Base-by-base conservation (phyloP, 805 yeast genomes). In the Candida schatavii region DNA sequence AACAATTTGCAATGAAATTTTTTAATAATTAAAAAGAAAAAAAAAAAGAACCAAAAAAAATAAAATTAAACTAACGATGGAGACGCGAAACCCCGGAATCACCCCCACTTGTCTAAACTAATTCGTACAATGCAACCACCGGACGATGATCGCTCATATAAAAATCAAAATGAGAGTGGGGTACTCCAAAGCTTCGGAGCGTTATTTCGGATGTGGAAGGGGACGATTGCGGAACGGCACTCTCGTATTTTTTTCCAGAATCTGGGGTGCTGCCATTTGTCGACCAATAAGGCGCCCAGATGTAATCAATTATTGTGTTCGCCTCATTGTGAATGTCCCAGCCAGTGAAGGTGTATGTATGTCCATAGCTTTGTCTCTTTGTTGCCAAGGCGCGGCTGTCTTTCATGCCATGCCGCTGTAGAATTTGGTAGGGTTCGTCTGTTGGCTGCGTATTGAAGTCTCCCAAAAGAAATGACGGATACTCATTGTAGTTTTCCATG, bases 341-440 rank as follows among this genome's bases (percentile, higher is more conserved):
- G 3, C 81, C 81, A 0, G 81, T 75, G 46, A 66, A 76, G 0
- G 82, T 77, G 19, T 61, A 46, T 17, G 47, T 46, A 43, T 64
- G 66, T 0, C 81, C 82, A 47, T 77, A 78, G 22, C 47, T 46
- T 36, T 48, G 55, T 3, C 46, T 40, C 1, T 50, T 33, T 30
- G 57, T 57, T 11, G 55, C 57, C 38, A 62, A 50, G 9, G 56
- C 46, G 2, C 73, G 47, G 39, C 72, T 62, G 48, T 74, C 80
- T 37, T 61, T 57, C 43, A 64, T 59, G 3, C 70, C 72, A 10
- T 63, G 52, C 10, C 52, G 43, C 3, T 62, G 49, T 28, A 77
- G 59, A 2, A 74, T 63, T 28, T 49, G 50, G 45, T 68, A 69
- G 1, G 75, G 75, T 45, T 62, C 67, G 45, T 64, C 74, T 0